Base-by-base conservation (phyloP, 2,329 filamentous ascomycete genomes). In the Pyrenophora teres region DNA sequence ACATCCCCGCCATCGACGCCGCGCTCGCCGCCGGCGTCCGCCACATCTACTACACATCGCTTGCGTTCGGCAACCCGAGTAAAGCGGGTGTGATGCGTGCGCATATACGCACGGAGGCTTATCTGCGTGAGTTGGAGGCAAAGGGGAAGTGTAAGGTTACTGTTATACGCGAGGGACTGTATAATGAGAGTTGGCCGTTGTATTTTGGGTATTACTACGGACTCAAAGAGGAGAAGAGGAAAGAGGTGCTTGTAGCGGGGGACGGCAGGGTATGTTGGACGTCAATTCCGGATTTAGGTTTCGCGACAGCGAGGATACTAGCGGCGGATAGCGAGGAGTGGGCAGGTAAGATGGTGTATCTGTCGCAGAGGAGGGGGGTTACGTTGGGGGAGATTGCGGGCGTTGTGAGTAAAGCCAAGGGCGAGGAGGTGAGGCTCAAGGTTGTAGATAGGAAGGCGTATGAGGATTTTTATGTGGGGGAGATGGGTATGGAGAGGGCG, bases 111-210 rank as follows among this genome's bases (percentile, higher is more conserved):
- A 79, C 78, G 0, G 77, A 79, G 56, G 59, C 59, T 13, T 77
- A 76, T 40, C 56, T 80, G 44, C 50, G 62, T 1, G 62, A 67
- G 15, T 33, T 73, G 4, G 64, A 66, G 12, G 58, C 65, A 3
- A 32, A 52, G 10, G 52, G 44, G 0, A 64, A 59, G 7, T 50
- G 64, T 1, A 40, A 56, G 0, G 71, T 67, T 4, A 78, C 76
- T 0, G 60, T 78, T 4, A 62, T 80, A 0, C 62, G 77, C 0
- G 75, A 79, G 51, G 77, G 78, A 0, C 45, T 79, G 48, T 78
- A 79, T 48, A 77, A 75, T 39, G 77, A 79, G 62, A 74, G 69
- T 46, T 80, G 78, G 78, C 77, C 77, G 6, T 57, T 80, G 16
- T 79, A 79, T 52, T 70, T 79, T 16, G 77, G 78, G 0, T 76